Percentiles rank a stretch among this genome's conserved stretches.
Conservation (phyloP, 2,329 filamentous ascomycete genomes). For the Beauveria asiatica region DNA sequence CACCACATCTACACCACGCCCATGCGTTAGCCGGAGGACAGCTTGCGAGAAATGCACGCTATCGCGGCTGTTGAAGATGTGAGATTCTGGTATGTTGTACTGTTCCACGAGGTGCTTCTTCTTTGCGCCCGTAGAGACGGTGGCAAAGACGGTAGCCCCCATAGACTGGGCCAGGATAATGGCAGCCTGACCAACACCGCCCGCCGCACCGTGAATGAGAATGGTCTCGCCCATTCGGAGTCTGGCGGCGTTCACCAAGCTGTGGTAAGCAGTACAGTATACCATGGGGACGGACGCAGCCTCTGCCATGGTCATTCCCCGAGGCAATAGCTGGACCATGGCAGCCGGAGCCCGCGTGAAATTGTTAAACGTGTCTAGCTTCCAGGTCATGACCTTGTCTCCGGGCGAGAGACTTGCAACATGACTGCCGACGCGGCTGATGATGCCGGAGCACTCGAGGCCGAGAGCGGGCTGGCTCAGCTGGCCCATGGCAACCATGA, state of each 20-base stretch:
- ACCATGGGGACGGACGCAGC: constrained; percentile 21
- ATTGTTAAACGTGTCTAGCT: constrained; percentile 18
- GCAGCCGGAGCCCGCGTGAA: constrained; percentile 21
- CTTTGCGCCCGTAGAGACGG: constrained; percentile 24
- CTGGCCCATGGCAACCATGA: constrained; percentile 23
- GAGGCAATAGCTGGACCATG: constrained; percentile 20
- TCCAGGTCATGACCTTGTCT: constrained; percentile 21
- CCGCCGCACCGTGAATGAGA: constrained; percentile 29
- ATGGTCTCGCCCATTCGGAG: constrained; percentile 17
- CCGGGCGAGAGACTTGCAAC: constrained; percentile 19
- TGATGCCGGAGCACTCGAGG: constrained; percentile 20
- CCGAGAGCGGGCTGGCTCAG: constrained; percentile 16
- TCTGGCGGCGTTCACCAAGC: constrained; percentile 20
- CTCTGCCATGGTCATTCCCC: constrained; percentile 18
- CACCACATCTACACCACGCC: not conserved
- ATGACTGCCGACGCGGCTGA: constrained; percentile 15
- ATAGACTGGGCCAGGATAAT: constrained; percentile 26
- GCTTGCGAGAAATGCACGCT: constrained; percentile 19
- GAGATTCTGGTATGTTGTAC: constrained; percentile 24
- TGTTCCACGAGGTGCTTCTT: constrained; percentile 18
- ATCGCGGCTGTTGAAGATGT: constrained; percentile 26
- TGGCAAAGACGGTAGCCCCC: constrained; percentile 30
- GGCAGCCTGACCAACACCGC: constrained; percentile 29
- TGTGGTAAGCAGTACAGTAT: constrained; percentile 21
- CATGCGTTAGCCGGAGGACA: constrained; percentile 9